phyloP scores from a whole-genome alignment of 305 asterid genomes.

The Rubia occidens region DNA sequence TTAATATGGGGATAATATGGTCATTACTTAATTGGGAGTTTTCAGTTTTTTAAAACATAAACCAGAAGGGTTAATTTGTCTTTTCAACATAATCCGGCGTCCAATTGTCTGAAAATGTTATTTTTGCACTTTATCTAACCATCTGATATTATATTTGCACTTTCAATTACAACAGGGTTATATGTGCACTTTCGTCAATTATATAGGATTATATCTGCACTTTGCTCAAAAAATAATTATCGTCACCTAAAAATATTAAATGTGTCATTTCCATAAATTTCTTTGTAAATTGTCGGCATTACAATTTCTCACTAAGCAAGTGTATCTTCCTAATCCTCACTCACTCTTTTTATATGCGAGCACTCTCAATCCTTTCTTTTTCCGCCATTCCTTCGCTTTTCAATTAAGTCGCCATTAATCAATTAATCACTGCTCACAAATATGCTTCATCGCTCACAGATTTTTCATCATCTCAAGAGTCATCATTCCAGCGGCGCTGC shows the following conservation, averaged over 20 bases:
- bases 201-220: too few species aligned
- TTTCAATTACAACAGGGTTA: too few species aligned
- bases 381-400: slow-evolving; percentile 9
- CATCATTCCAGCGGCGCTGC: neutral
- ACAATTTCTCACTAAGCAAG: neutral
- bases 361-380: slow-evolving; percentile 8
- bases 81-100: too few species aligned
- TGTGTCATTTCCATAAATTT: neutral
- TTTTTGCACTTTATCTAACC: too few species aligned
- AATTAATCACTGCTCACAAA: neutral
- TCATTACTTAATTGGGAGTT: too few species aligned
- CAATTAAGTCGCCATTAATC: slow-evolving; percentile 3
- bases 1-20: too few species aligned
- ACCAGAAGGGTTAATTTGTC: too few species aligned
- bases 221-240: too few species aligned
- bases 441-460: neutral
- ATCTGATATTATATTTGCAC: too few species aligned
- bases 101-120: too few species aligned
- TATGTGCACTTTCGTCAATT: too few species aligned
- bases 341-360: neutral
- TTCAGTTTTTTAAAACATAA: too few species aligned
- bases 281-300: neutral
- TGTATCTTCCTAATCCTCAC: neutral
- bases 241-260: neutral
- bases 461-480: slow-evolving; percentile 1